Evolutionary conservation across 2,329 filamentous ascomycete genomes (phyloP).

Genomic region (Aspergillus arachidicola): DNA sequence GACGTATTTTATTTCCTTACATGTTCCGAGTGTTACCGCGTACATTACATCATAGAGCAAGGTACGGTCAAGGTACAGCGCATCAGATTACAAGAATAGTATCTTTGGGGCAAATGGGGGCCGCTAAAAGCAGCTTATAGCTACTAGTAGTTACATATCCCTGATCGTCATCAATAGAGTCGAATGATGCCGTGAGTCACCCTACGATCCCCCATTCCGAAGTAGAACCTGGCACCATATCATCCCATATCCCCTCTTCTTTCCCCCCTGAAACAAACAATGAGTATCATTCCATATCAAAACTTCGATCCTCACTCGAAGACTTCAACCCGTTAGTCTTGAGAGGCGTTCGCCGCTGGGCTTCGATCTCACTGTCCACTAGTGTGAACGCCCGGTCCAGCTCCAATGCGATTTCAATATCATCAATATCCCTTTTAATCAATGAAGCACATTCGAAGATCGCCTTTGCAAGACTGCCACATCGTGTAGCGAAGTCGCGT

Average conservation of each 20-base stretch:
- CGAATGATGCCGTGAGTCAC: background rate
- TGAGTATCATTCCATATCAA: background rate
- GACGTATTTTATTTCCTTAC: background rate
- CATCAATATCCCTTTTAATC: conserved; percentile 24
- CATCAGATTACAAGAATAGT: background rate
- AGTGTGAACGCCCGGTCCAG: conserved; percentile 28
- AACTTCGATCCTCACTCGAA: background rate
- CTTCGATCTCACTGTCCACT: conserved; percentile 34
- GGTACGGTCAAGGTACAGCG: background rate
- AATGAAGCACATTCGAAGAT: conserved; percentile 34
- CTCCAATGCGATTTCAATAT: conserved; percentile 25
- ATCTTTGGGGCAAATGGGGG: background rate
- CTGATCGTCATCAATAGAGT: background rate
- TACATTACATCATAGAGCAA: conserved; percentile 4
- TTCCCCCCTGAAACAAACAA: background rate
- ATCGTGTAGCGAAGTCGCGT: conserved; percentile 22
- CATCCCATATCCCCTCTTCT: background rate
- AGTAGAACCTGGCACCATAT: background rate
- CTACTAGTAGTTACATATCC: background rate
- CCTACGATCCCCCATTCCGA: background rate
- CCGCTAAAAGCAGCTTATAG: background rate
- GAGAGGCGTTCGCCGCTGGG: conserved; percentile 25
- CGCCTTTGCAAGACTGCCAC: conserved; percentile 31
- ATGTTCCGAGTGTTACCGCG: conserved; percentile 6
- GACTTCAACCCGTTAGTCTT: background rate